A percentile compares a stretch with the other conserved stretches of the same genome.
These are phyloP conservation scores for Gynostemma pentaphyllum DNA, from an alignment of 306 rosid genomes.

Conservation along the genomic window DNA sequence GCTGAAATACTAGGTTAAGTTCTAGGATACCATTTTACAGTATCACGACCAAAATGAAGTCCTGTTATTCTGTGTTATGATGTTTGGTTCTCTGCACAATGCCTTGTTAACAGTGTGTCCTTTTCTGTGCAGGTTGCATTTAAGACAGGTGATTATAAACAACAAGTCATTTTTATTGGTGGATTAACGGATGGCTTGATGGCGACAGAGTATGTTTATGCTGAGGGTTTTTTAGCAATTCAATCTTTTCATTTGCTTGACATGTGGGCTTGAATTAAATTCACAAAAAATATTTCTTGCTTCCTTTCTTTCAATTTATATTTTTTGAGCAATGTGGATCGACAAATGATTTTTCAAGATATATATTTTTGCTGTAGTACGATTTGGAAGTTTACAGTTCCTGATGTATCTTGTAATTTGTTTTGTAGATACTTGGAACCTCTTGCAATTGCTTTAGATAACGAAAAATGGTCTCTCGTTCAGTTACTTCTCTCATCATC, in stretches of 20 bases:
- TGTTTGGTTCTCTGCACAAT: neutral
- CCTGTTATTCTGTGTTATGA: neutral
- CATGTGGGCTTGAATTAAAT: neutral
- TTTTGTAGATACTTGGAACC: slow-evolving; percentile 76
- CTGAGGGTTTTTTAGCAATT: neutral
- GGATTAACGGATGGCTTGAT: slow-evolving; percentile 92
- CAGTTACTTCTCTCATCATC: slow-evolving; percentile 94
- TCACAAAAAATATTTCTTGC: neutral
- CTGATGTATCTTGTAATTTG: neutral
- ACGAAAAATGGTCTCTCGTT: slow-evolving; percentile 94
- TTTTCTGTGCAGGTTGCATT: slow-evolving; percentile 70
- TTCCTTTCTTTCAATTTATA: neutral
- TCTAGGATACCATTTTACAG: neutral
- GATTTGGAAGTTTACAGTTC: neutral
- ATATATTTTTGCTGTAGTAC: neutral
- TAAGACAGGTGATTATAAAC: slow-evolving; percentile 77
- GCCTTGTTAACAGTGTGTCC: slow-evolving; percentile 6
- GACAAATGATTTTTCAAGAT: neutral
- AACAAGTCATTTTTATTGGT: slow-evolving; percentile 88
- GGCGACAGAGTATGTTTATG: slow-evolving; percentile 60
- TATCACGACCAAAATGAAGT: neutral
- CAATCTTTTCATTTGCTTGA: neutral
- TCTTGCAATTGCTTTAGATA: slow-evolving; percentile 88
- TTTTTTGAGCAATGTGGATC: neutral
- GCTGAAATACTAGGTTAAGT: neutral